phyloP scores from a whole-genome alignment of 768 basidiomycete genomes.

The Agaricus blazei region DNA sequence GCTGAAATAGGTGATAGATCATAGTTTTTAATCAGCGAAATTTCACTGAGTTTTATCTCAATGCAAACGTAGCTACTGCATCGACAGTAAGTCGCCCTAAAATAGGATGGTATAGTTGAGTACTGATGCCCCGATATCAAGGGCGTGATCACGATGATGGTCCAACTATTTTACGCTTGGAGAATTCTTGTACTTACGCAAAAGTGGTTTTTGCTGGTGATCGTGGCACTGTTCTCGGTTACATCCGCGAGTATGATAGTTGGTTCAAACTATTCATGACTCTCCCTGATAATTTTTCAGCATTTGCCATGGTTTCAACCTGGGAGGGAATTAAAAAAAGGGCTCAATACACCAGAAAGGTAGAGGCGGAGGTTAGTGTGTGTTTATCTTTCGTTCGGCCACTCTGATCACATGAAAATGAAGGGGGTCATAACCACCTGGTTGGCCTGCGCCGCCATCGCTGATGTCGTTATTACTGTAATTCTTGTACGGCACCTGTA shows the following conservation, averaged over 20 bases:
- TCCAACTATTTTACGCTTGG: slow-evolving; percentile 45
- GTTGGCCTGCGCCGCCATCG: slow-evolving; percentile 34
- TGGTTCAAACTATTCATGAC: no score
- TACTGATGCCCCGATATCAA: slow-evolving; percentile 10
- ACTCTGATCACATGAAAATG: neutral
- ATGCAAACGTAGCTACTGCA: no score
- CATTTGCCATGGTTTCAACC: slow-evolving; percentile 20
- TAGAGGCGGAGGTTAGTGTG: no score
- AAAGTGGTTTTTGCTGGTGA: slow-evolving; percentile 13
- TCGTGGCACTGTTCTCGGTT: slow-evolving; percentile 15
- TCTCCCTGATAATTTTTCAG: slow-evolving; percentile 10
- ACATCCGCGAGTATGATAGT: slow-evolving; percentile 15
- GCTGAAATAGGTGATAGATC: no score
- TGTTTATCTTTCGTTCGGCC: neutral
- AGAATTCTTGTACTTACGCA: slow-evolving; percentile 22
- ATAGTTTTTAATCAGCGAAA: no score
- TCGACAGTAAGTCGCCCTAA: no score
- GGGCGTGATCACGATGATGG: slow-evolving; percentile 39
- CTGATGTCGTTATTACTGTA: slow-evolving; percentile 37
- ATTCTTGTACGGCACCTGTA: slow-evolving; percentile 41
- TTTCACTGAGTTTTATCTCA: no score
- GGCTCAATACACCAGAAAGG: no score
- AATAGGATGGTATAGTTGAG: no score
- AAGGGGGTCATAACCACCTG: slow-evolving; percentile 28
- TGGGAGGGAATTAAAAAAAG: neutral